These are phyloP conservation scores for Leccinum subtestaceum DNA, from an alignment of 768 basidiomycete genomes.

Conservation along the genomic window DNA sequence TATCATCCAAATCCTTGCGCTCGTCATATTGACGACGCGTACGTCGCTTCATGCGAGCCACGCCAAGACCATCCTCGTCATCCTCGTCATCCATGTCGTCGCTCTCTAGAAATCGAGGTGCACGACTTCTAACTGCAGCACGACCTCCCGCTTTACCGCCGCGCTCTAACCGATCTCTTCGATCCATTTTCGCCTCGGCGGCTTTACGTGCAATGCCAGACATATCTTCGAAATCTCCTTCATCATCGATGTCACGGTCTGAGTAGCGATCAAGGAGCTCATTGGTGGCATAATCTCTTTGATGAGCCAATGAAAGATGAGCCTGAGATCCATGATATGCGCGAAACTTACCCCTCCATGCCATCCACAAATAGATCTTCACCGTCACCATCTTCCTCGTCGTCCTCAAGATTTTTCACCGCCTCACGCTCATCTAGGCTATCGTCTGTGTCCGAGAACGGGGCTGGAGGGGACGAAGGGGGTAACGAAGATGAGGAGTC, in stretches of 20 bases:
- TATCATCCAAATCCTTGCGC: constrained; percentile 83
- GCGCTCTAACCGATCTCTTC: constrained; percentile 76
- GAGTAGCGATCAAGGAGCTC: constrained; percentile 84
- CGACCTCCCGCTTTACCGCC: constrained; percentile 66
- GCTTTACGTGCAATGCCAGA: constrained; percentile 69
- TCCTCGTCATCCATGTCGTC: constrained; percentile 79
- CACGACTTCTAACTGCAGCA: constrained; percentile 74
- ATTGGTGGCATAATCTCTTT: constrained; percentile 84
- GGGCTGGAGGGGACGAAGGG: constrained; percentile 78
- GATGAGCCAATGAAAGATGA: constrained; percentile 5
- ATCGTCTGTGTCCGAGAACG: constrained; percentile 87
- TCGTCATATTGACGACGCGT: constrained; percentile 94
- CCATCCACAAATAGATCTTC: constrained; percentile 92
- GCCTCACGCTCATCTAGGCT: constrained; percentile 69
- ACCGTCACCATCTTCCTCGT: constrained; percentile 75
- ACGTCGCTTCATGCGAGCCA: constrained; percentile 73
- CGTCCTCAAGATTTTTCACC: constrained; percentile 63
- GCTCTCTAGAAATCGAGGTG: constrained; percentile 83
- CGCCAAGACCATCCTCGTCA: constrained; percentile 61
- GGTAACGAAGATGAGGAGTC: constrained; percentile 75
- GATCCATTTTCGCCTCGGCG: constrained; percentile 85
- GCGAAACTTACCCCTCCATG: constrained; percentile 59
- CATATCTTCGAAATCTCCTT: constrained; percentile 64
- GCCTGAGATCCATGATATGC: constrained; percentile 3
- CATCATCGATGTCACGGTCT: constrained; percentile 83